These are phyloP conservation scores for Yarrowia osloensis DNA, from an alignment of 805 yeast genomes.

Conservation along the genomic window DNA sequence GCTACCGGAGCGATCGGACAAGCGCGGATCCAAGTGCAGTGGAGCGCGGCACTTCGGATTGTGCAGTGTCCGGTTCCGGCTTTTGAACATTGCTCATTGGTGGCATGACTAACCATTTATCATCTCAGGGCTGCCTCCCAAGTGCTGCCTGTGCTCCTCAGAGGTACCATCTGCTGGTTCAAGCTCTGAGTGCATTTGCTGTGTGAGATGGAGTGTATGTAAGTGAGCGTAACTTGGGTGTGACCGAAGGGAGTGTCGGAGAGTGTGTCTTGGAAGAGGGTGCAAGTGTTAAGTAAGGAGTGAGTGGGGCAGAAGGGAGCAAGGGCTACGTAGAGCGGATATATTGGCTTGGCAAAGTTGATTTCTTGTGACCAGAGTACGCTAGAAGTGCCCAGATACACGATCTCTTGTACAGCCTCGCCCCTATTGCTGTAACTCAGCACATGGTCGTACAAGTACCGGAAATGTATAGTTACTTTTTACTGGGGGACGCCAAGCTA, in stretches of 20 bases:
- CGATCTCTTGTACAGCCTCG: background rate
- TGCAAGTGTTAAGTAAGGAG: background rate
- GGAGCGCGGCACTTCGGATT: background rate
- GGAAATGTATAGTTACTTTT: background rate
- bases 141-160: background rate
- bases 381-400: no score
- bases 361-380: no score
- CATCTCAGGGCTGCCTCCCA: background rate
- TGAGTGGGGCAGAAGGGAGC: no score
- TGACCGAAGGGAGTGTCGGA: background rate
- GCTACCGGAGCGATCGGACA: background rate
- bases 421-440: background rate
- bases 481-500: background rate
- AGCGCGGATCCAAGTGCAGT: no score
- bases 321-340: no score
- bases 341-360: background rate
- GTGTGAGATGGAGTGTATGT: background rate
- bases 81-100: background rate
- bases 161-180: background rate
- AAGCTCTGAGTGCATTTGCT: background rate
- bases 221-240: background rate
- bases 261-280: background rate
- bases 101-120: background rate
- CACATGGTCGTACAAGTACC: background rate
- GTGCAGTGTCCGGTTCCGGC: background rate